Conservation (phyloP, 2,329 filamentous ascomycete genomes). For the Alternaria rosae region DNA sequence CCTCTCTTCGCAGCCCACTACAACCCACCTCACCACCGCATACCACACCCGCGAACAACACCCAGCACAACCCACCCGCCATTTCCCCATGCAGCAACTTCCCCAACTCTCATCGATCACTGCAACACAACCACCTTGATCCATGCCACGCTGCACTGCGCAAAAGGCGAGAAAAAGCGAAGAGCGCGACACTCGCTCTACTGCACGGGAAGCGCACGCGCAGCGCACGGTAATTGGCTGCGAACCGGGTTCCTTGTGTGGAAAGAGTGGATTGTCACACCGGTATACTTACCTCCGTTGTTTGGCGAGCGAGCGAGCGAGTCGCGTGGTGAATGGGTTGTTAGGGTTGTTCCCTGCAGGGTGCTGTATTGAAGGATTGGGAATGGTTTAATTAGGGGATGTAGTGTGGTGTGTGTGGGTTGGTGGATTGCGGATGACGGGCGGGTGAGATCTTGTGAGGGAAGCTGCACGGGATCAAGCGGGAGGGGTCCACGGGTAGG, state of each 20-base stretch:
- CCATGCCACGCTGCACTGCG: not conserved
- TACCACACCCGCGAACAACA: not conserved
- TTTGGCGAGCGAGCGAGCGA: no score
- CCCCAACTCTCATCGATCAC: not conserved
- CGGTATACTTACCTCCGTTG: slow-evolving; percentile 3
- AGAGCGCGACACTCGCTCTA: not conserved
- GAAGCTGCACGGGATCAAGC: not conserved
- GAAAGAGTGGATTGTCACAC: slow-evolving; percentile 8
- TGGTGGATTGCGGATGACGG: not conserved
- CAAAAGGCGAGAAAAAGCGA: not conserved
- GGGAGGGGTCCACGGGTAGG: not conserved
- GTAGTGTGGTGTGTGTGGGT: not conserved
- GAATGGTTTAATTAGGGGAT: slow-evolving; percentile 1
- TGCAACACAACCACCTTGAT: slow-evolving; percentile 3
- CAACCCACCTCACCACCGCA: not conserved
- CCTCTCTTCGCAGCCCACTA: not conserved
- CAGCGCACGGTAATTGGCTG: slow-evolving; percentile 12
- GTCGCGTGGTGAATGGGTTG: slow-evolving; percentile 1
- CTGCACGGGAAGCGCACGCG: slow-evolving; percentile 11
- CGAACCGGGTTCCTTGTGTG: not conserved
- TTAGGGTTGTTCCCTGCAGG: slow-evolving; percentile 11
- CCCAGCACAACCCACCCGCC: not conserved
- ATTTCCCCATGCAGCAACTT: not conserved
- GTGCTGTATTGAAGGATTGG: slow-evolving; percentile 1
- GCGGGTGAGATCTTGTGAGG: not conserved